These are phyloP conservation scores for Fusarium palustre DNA, from an alignment of 2,329 filamentous ascomycete species.

Conservation along the genomic window DNA sequence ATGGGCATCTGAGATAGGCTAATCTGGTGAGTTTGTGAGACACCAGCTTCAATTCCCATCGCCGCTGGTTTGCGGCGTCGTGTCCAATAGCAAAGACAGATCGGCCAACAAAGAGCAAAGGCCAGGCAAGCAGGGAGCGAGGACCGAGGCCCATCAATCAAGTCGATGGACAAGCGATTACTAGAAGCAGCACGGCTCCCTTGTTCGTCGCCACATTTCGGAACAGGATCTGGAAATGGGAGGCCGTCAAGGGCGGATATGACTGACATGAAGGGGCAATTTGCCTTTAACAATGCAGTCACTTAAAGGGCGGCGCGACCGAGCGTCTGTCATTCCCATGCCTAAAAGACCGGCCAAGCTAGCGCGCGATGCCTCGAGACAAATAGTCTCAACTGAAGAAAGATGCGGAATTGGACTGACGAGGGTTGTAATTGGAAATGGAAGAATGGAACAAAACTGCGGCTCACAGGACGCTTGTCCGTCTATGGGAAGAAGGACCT, in stretches of 20 bases:
- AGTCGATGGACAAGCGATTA: slow-evolving; percentile 21
- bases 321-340: slow-evolving; percentile 19
- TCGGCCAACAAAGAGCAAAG: slow-evolving; percentile 18
- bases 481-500: slow-evolving; percentile 39
- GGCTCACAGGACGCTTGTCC: slow-evolving; percentile 43
- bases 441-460: slow-evolving; percentile 36
- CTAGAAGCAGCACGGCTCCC: slow-evolving; percentile 13
- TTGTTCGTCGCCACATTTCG: slow-evolving; percentile 24
- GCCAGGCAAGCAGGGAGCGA: slow-evolving; percentile 29
- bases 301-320: slow-evolving; percentile 23
- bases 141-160: slow-evolving; percentile 37
- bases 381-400: slow-evolving; percentile 17
- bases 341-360: slow-evolving; percentile 7
- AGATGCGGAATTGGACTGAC: slow-evolving; percentile 38
- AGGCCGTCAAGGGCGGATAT: slow-evolving; percentile 30
- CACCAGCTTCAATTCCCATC: background rate
- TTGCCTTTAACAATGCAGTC: slow-evolving; percentile 18
- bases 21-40: slow-evolving; percentile 28
- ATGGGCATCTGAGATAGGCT: slow-evolving; percentile 39
- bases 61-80: slow-evolving; percentile 8
- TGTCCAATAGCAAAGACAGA: slow-evolving; percentile 34
- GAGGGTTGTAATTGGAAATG: slow-evolving; percentile 16
- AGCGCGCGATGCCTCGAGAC: slow-evolving; percentile 20
- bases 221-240: slow-evolving; percentile 26
- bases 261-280: slow-evolving; percentile 29